Percentiles rank a stretch among this genome's conserved stretches.
Conservation (phyloP, 495 filamentous ascomycete genomes). For the Penicillium arizonense region DNA sequence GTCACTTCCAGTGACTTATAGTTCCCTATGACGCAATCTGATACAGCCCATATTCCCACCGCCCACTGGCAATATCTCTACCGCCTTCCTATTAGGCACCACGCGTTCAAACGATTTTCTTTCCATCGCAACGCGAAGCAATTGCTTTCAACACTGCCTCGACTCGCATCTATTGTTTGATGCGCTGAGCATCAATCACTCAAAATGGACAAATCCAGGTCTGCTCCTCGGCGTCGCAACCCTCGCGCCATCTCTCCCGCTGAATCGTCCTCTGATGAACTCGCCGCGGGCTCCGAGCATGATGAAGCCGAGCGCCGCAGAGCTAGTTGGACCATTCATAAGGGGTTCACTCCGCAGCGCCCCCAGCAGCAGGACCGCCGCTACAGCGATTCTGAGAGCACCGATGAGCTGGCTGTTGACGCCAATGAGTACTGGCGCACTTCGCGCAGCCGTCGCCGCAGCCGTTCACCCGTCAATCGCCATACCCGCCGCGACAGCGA, state of each 20-base stretch:
- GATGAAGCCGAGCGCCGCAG: conserved; percentile 40
- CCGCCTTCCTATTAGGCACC: conserved; percentile 13
- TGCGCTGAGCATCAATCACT: conserved; percentile 4
- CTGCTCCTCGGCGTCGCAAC: conserved; percentile 57
- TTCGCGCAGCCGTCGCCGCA: conserved; percentile 27
- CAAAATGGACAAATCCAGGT: conserved; percentile 31
- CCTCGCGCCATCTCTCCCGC: conserved; percentile 31
- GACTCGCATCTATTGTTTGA: conserved; percentile 6
- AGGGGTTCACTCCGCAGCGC: conserved; percentile 37
- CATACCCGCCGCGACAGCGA: conserved; percentile 11
- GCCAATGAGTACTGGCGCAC: conserved; percentile 41
- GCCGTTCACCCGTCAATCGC: conserved; percentile 20
- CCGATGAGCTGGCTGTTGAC: conserved; percentile 45
- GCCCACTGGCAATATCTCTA: background rate
- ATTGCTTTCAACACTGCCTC: conserved; percentile 1
- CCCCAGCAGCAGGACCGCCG: conserved; percentile 29
- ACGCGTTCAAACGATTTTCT: conserved; percentile 13
- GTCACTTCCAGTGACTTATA: background rate
- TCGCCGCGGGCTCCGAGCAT: conserved; percentile 44
- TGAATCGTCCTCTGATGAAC: conserved; percentile 54
- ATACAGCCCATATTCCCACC: background rate
- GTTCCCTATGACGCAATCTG: conserved; percentile 3
- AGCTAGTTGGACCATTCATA: conserved; percentile 37
- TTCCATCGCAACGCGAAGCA: conserved; percentile 1
- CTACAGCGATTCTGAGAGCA: conserved; percentile 39